Percentiles rank a stretch among this genome's conserved stretches.
These are phyloP conservation scores for Russula foetens DNA, from an alignment of 768 basidiomycete genomes.

Conservation along the genomic window DNA sequence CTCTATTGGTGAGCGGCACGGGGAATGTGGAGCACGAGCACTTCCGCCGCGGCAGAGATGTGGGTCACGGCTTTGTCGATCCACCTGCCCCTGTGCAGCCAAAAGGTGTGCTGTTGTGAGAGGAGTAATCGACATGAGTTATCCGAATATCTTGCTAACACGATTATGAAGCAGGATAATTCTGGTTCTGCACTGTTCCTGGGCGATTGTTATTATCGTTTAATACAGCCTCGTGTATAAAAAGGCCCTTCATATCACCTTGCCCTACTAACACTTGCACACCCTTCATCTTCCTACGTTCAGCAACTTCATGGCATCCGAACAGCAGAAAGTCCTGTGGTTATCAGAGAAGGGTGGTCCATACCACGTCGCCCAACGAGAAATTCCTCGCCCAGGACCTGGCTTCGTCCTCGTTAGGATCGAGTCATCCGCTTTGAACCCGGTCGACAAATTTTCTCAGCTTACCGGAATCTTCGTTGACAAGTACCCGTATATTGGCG, in stretches of 20 bases:
- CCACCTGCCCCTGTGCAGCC: no score
- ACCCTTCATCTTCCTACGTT: neutral
- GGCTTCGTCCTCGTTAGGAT: conserved; percentile 20
- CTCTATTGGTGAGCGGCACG: no score
- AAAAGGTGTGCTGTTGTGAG: no score
- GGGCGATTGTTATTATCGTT: no score
- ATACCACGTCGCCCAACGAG: neutral
- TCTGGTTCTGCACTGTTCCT: no score
- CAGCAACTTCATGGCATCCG: conserved; percentile 4
- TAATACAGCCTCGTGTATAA: neutral
- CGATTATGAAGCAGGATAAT: no score
- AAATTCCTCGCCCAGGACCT: conserved; percentile 16
- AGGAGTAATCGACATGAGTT: no score
- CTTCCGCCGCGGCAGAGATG: no score
- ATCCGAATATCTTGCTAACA: no score
- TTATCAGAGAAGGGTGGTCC: neutral
- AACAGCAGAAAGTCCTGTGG: conserved; percentile 12
- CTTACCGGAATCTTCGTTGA: conserved; percentile 19
- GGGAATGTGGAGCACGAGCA: no score
- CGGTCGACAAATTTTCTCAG: conserved; percentile 16
- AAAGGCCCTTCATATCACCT: neutral
- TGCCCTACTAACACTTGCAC: neutral
- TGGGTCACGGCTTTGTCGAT: no score
- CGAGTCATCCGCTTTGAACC: conserved; percentile 19
- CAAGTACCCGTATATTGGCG: conserved; percentile 20